Base-by-base conservation (phyloP, 352 stramenopile species). In the Globisporangium perplexum region DNA sequence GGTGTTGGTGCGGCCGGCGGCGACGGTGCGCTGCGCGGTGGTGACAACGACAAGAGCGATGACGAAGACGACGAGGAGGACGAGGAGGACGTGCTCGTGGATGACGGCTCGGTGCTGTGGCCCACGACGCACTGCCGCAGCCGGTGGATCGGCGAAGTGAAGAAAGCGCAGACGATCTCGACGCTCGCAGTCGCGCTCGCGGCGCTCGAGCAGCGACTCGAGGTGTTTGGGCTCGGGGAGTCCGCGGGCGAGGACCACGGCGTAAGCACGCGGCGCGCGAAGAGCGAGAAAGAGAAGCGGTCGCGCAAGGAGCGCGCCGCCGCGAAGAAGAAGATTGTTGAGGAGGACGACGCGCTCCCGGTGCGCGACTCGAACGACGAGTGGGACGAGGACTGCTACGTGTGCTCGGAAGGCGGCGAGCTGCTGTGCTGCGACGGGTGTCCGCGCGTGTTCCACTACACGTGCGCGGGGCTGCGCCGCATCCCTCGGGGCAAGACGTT, bases 351-450 rank as follows among this genome's bases (percentile, higher is more conserved):
- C 0, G 55, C 41, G 18, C 45, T 60, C 11, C 57, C 58, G 3
- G 59, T 58, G 14, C 68, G 68, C 26, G 74, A 87, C 35, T 85
- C 74, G 12, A 77, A 77, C 31, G 82, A 90, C 50, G 84, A 91
- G 46, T 96, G 86, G 86, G 82, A 95, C 62, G 80, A 92, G 50
- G 78, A 93, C 62, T 98, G 95, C 48, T 85, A 87, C 55, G 71
- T 95, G 35, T 98, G 95, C 60, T 70, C 60, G 4, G 83, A 88
- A 60, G 77, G 77, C 28, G 90, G 90, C 26, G 82, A 95, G 59
- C 38, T 97, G 20, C 59, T 97, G 24, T 95, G 83, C 54, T 98
- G 95, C 53, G 88, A 95, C 43, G 86, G 83, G 28, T 98, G 95
- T 55, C 88, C 88, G 11, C 74, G 88, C 35, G 82, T 95, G 10